Conservation (phyloP, 805 yeast species). For the Lipomyces orientalis region DNA sequence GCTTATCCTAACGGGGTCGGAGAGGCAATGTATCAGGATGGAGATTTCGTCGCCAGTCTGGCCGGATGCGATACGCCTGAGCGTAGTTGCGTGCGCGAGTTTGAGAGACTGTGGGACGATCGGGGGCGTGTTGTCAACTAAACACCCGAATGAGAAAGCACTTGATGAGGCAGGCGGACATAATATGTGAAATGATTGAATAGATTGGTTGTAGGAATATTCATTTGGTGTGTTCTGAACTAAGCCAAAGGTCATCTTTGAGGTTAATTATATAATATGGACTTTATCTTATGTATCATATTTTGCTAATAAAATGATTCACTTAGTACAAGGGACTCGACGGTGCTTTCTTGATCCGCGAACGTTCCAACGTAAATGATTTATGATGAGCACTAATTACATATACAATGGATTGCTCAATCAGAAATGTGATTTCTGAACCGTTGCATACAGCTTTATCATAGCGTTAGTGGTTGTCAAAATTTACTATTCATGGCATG, state of each 20-base stretch:
- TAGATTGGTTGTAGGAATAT: not conserved
- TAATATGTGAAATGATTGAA: not conserved
- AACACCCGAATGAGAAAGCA: not conserved
- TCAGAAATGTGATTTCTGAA: no score
- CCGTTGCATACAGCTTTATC: no score
- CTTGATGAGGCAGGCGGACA: not conserved
- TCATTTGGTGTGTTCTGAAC: not conserved
- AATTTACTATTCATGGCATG: no score
- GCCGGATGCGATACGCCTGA: conserved; percentile 38
- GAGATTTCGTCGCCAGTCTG: conserved; percentile 44
- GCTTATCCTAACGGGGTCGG: conserved; percentile 43
- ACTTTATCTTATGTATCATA: not conserved
- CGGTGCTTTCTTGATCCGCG: no score
- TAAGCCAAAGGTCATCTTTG: not conserved
- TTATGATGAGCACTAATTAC: no score
- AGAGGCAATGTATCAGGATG: conserved; percentile 41
- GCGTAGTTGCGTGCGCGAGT: conserved; percentile 34
- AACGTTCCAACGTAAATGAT: no score
- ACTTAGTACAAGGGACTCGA: not conserved
- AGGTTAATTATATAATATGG: not conserved
- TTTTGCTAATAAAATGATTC: not conserved
- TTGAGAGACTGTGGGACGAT: conserved; percentile 35
- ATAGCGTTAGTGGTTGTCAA: no score
- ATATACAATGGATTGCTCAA: no score
- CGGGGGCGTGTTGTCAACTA: conserved; percentile 31